Evolutionary conservation across 1,284 basidiomycete species (phyloP).

Genomic region (Irpex rosettiformis): DNA sequence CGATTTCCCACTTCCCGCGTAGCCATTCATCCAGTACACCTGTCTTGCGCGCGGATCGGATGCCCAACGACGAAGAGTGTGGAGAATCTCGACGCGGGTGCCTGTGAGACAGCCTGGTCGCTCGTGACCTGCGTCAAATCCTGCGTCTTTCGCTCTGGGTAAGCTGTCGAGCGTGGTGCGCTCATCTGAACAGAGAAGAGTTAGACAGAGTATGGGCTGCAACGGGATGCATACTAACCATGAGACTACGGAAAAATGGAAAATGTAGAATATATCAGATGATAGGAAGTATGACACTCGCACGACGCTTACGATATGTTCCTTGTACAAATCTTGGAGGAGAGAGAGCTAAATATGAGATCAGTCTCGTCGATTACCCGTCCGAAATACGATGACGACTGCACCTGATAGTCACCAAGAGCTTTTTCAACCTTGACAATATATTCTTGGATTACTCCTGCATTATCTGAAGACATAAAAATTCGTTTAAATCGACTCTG

Average conservation of each 20-base stretch:
- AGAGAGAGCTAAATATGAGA: background rate
- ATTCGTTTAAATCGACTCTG: background rate
- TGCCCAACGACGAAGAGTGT: background rate
- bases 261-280: too few species aligned
- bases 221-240: too few species aligned
- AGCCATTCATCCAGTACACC: conserved; percentile 15
- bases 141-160: background rate
- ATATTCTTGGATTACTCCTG: background rate
- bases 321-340: background rate
- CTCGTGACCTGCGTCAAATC: background rate
- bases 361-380: background rate
- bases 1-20: conserved; percentile 15
- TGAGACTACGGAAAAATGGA: background rate
- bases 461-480: background rate
- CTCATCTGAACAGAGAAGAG: background rate
- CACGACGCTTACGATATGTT: background rate
- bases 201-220: background rate
- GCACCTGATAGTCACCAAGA: background rate
- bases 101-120: background rate
- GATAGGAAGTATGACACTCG: background rate
- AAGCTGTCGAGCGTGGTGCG: background rate
- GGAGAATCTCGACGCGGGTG: background rate
- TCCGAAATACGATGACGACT: background rate
- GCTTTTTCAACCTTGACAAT: background rate
- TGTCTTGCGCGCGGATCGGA: background rate